phyloP scores from a whole-genome alignment of 2,329 filamentous ascomycete species.

The Furcasterigmium sp. region DNA sequence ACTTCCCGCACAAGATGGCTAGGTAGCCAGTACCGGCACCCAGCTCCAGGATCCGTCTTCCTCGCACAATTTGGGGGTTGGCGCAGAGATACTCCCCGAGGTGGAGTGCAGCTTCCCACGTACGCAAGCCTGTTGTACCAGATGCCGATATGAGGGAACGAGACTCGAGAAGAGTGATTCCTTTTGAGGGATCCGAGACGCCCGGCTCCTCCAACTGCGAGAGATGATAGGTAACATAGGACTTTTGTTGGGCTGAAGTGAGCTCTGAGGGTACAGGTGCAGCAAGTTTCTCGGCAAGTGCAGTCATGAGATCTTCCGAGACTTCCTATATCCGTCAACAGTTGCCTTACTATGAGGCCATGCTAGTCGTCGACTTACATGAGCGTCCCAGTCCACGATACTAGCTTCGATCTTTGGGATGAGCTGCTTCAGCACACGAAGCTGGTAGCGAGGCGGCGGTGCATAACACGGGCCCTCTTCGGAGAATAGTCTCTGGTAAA shows the following conservation, averaged over 20 bases:
- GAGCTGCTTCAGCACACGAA: constrained; percentile 69
- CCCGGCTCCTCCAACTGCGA: constrained; percentile 24
- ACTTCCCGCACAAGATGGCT: constrained; percentile 67
- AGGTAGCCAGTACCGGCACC: constrained; percentile 74
- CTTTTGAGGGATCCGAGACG: constrained; percentile 1
- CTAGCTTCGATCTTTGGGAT: constrained; percentile 64
- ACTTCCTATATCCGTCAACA: constrained; percentile 57
- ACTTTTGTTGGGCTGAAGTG: constrained; percentile 63
- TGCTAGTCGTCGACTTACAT: constrained; percentile 57
- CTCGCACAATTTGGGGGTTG: constrained; percentile 37
- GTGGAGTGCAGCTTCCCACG: constrained; percentile 77
- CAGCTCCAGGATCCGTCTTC: constrained; percentile 62
- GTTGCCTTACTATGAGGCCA: neutral
- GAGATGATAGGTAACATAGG: constrained; percentile 66
- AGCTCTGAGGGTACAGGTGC: constrained; percentile 59
- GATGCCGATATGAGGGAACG: constrained; percentile 62
- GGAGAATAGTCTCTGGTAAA: constrained; percentile 65
- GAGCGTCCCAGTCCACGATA: constrained; percentile 76
- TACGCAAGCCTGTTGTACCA: constrained; percentile 71
- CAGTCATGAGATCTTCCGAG: constrained; percentile 71
- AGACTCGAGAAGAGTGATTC: constrained; percentile 64
- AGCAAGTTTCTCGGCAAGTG: constrained; percentile 60
- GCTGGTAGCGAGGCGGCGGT: constrained; percentile 65
- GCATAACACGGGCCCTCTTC: constrained; percentile 46
- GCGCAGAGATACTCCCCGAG: constrained; percentile 62